Conservation (phyloP, 2,329 filamentous ascomycete genomes). For the Sclerotiophoma versabilis region DNA sequence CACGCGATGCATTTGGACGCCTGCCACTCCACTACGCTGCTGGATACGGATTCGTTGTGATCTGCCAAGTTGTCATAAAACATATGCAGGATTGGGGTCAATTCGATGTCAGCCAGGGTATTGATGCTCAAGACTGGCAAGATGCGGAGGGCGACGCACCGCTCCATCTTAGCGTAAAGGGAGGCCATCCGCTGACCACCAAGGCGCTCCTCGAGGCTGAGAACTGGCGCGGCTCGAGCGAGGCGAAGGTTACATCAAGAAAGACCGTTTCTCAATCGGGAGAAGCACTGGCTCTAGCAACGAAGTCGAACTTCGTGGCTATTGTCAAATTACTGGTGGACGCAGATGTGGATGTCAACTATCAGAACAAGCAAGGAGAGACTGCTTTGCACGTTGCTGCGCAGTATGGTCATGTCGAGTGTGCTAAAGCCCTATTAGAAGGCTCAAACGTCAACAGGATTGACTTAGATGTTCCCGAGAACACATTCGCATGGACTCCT, state of each 20-base stretch:
- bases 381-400: slow-evolving; percentile 92
- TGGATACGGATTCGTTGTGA: slow-evolving; percentile 91
- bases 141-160: slow-evolving; percentile 91
- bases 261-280: slow-evolving; percentile 81
- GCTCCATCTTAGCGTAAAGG: slow-evolving; percentile 89
- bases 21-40: slow-evolving; percentile 92
- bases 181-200: slow-evolving; percentile 87
- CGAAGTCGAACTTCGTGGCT: slow-evolving; percentile 81
- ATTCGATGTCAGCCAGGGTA: slow-evolving; percentile 83
- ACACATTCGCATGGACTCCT: slow-evolving; percentile 92
- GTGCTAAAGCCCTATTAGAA: slow-evolving; percentile 76
- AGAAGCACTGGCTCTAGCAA: slow-evolving; percentile 85
- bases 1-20: slow-evolving; percentile 79
- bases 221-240: slow-evolving; percentile 71
- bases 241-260: slow-evolving; percentile 69
- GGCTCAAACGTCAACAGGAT: slow-evolving; percentile 75
- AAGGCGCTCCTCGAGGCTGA: slow-evolving; percentile 81
- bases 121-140: slow-evolving; percentile 89
- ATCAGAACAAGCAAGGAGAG: slow-evolving; percentile 87
- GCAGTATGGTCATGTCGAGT: slow-evolving; percentile 83
- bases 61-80: slow-evolving; percentile 85
- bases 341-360: slow-evolving; percentile 91
- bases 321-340: slow-evolving; percentile 90
- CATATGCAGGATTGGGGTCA: slow-evolving; percentile 89
- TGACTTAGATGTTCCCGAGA: slow-evolving; percentile 78